phyloP scores from a whole-genome alignment of 108 stramenopile species.

The Nitzschia putrida region DNA sequence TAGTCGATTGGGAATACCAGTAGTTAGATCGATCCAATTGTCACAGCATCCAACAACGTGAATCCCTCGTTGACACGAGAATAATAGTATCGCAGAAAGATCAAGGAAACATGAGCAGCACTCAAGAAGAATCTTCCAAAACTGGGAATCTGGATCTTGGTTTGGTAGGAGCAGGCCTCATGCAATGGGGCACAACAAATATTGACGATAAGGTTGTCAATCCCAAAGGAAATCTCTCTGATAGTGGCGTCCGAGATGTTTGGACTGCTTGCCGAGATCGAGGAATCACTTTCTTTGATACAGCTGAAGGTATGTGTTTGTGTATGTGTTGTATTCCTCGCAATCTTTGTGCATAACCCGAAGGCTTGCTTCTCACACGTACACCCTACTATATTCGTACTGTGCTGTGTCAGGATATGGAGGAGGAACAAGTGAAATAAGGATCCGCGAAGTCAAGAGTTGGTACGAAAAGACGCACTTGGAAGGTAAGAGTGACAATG shows the following conservation, averaged over 20 bases:
- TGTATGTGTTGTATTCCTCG: neutral
- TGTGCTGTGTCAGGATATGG: constrained; percentile 49
- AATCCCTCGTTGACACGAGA: too few species aligned
- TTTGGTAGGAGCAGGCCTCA: constrained; percentile 16
- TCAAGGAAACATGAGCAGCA: too few species aligned
- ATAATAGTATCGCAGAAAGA: too few species aligned
- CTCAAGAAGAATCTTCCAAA: neutral
- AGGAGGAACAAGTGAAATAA: constrained; percentile 65
- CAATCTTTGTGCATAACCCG: neutral
- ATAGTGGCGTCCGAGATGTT: constrained; percentile 14
- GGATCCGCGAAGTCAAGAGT: constrained; percentile 44
- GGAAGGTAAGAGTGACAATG: constrained; percentile 14
- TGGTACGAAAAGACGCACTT: constrained; percentile 9
- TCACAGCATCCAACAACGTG: too few species aligned
- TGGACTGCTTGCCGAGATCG: constrained; percentile 25
- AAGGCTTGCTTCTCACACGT: neutral
- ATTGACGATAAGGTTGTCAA: constrained; percentile 59
- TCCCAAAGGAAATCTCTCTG: constrained; percentile 36
- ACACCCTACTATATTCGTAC: too few species aligned
- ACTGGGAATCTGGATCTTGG: constrained; percentile 10
- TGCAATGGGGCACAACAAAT: constrained; percentile 70
- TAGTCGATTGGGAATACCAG: too few species aligned
- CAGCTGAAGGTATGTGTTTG: constrained; percentile 55
- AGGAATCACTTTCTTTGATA: constrained; percentile 56
- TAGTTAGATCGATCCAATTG: too few species aligned